Conservation (phyloP, 805 yeast species). For the Metschnikowia santaceciliae region DNA sequence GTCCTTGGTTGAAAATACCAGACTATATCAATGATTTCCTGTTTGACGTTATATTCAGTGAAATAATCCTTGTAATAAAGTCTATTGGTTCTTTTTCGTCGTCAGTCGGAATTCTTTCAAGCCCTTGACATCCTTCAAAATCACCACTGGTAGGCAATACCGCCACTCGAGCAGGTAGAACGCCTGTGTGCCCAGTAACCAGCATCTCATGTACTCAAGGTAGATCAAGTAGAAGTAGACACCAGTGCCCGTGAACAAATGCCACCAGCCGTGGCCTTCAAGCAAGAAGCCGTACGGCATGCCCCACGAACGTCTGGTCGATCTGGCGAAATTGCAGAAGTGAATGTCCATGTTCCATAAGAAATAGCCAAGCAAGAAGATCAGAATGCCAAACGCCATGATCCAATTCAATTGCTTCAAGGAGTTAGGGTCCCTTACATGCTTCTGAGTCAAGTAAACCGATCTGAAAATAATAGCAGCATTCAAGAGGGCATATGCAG, state of each 20-base stretch:
- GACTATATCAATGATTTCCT: no score
- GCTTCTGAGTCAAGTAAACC: slow-evolving; percentile 42
- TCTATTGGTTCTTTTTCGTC: slow-evolving; percentile 6
- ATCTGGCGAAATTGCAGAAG: slow-evolving; percentile 58
- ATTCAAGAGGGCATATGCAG: slow-evolving; percentile 75
- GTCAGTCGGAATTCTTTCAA: slow-evolving; percentile 9
- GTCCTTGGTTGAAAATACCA: no score
- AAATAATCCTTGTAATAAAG: neutral
- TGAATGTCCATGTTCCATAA: slow-evolving; percentile 90
- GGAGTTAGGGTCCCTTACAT: slow-evolving; percentile 50
- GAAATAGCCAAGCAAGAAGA: slow-evolving; percentile 70
- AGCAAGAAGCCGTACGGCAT: slow-evolving; percentile 81
- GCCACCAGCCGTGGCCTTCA: slow-evolving; percentile 99
- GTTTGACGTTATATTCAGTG: no score
- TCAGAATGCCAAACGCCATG: slow-evolving; percentile 54
- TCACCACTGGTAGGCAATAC: slow-evolving; percentile 31
- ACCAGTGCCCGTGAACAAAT: slow-evolving; percentile 78
- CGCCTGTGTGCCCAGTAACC: slow-evolving; percentile 54
- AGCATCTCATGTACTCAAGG: slow-evolving; percentile 68
- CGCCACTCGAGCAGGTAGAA: slow-evolving; percentile 57
- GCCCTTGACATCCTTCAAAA: slow-evolving; percentile 13
- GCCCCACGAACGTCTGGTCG: slow-evolving; percentile 61
- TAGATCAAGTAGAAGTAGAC: slow-evolving; percentile 82
- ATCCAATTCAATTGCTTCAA: slow-evolving; percentile 49
- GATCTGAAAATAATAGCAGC: slow-evolving; percentile 67